Conservation (phyloP, 2,329 filamentous ascomycete genomes). For the Paecilomyces dactylethromorphus region DNA sequence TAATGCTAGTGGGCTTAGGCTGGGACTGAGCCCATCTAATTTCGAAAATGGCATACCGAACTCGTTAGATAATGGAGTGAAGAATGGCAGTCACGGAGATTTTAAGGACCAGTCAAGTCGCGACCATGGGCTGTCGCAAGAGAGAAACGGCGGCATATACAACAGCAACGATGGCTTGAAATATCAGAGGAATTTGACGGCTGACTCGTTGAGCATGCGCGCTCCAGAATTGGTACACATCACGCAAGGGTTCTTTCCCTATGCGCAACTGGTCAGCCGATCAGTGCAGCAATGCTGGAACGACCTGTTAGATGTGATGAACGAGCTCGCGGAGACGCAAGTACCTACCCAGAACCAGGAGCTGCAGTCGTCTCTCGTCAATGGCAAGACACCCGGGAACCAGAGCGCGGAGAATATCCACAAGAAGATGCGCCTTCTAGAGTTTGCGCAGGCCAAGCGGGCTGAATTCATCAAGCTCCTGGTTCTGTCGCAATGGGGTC, state of each 20-base stretch:
- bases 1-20: slow-evolving; percentile 20
- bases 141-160: background rate
- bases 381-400: slow-evolving; percentile 26
- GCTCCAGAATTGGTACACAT: slow-evolving; percentile 60
- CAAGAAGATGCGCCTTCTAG: slow-evolving; percentile 69
- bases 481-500: slow-evolving; percentile 85
- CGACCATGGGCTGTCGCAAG: slow-evolving; percentile 20
- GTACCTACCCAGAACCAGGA: slow-evolving; percentile 42
- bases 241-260: slow-evolving; percentile 66
- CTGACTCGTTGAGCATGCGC: slow-evolving; percentile 14
- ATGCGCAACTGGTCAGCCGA: slow-evolving; percentile 68
- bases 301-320: slow-evolving; percentile 63
- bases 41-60: slow-evolving; percentile 17
- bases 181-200: background rate
- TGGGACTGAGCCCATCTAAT: slow-evolving; percentile 15
- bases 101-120: slow-evolving; percentile 17
- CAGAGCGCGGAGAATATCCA: slow-evolving; percentile 54
- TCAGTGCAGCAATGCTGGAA: slow-evolving; percentile 80
- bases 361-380: slow-evolving; percentile 10
- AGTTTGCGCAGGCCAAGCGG: slow-evolving; percentile 73
- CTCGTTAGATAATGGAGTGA: slow-evolving; percentile 9
- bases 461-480: slow-evolving; percentile 88
- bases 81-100: slow-evolving; percentile 9
- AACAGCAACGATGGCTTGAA: background rate
- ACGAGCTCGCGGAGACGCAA: slow-evolving; percentile 63